Evolutionary conservation across 163 green algal species (phyloP).

Genomic region (Scenedesmus sp.): DNA sequence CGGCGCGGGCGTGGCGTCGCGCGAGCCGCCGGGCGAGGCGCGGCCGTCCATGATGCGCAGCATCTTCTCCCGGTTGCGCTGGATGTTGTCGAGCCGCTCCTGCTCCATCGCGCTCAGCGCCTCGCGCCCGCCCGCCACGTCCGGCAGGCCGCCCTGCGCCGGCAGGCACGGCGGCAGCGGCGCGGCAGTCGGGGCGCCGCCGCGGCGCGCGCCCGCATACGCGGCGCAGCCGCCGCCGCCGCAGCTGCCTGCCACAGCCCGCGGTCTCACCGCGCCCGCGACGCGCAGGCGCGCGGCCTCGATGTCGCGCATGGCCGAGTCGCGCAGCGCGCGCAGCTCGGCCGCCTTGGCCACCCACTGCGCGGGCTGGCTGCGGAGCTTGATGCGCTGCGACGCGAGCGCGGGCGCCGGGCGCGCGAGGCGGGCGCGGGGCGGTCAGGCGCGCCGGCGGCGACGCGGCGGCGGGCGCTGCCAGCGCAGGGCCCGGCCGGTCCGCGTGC

Average conservation of each 20-base stretch:
- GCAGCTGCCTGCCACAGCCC: neutral
- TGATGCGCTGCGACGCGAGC: slow-evolving; percentile 32
- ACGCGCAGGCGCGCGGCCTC: neutral
- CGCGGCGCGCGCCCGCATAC: neutral
- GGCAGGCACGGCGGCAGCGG: too few species aligned
- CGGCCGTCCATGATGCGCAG: slow-evolving; percentile 25
- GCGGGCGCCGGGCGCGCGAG: too few species aligned
- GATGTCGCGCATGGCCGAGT: neutral
- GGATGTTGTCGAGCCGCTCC: slow-evolving; percentile 47
- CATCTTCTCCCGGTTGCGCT: slow-evolving; percentile 38
- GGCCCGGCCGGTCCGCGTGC: too few species aligned
- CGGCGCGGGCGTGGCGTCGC: neutral
- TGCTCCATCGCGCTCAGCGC: slow-evolving; percentile 36
- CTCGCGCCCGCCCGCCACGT: neutral
- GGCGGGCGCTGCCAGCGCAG: neutral
- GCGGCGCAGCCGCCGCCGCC: neutral
- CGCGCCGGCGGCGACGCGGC: too few species aligned
- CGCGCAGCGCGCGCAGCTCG: slow-evolving; percentile 2
- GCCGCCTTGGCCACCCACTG: slow-evolving; percentile 45
- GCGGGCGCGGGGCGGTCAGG: too few species aligned
- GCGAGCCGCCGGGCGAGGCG: neutral
- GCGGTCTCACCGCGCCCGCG: slow-evolving; percentile 19
- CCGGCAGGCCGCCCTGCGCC: slow-evolving; percentile 6
- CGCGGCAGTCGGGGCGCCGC: too few species aligned
- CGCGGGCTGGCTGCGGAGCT: slow-evolving; percentile 42